Evolutionary conservation across 768 basidiomycete species (phyloP).

Genomic region (Lactarius trivialis): DNA sequence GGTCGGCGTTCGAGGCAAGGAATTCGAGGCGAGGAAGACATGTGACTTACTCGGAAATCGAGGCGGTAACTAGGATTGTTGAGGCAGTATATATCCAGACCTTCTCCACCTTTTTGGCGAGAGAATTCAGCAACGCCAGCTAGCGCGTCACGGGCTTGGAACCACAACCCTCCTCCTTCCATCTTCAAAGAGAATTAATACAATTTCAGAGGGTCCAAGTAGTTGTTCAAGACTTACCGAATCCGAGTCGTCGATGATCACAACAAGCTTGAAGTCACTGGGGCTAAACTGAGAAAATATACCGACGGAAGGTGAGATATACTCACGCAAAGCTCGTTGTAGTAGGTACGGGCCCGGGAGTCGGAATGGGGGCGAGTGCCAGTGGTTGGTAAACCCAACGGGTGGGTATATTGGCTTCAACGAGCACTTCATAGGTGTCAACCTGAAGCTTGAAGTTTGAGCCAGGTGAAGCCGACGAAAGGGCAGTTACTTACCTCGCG

Average conservation of each 20-base stretch:
- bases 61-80: conserved; percentile 25
- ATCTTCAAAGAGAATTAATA: conserved; percentile 27
- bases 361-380: neutral
- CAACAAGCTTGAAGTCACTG: conserved; percentile 38
- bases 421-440: conserved; percentile 31
- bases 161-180: conserved; percentile 39
- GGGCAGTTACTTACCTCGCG: conserved; percentile 25
- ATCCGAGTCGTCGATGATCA: conserved; percentile 37
- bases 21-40: conserved; percentile 21
- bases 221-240: conserved; percentile 27
- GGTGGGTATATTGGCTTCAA: conserved; percentile 26
- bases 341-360: neutral
- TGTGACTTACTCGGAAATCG: conserved; percentile 26
- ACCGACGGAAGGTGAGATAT: neutral
- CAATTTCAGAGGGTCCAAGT: neutral
- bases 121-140: conserved; percentile 36
- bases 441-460: conserved; percentile 24
- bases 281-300: neutral
- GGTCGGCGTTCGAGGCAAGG: too few species aligned
- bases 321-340: conserved; percentile 8
- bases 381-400: conserved; percentile 5
- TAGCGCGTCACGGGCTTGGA: conserved; percentile 36
- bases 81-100: conserved; percentile 40
- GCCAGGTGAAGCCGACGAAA: neutral
- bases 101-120: conserved; percentile 33